phyloP scores from a whole-genome alignment of 2,329 filamentous ascomycete species.

The Cladosporium cucumerinum region DNA sequence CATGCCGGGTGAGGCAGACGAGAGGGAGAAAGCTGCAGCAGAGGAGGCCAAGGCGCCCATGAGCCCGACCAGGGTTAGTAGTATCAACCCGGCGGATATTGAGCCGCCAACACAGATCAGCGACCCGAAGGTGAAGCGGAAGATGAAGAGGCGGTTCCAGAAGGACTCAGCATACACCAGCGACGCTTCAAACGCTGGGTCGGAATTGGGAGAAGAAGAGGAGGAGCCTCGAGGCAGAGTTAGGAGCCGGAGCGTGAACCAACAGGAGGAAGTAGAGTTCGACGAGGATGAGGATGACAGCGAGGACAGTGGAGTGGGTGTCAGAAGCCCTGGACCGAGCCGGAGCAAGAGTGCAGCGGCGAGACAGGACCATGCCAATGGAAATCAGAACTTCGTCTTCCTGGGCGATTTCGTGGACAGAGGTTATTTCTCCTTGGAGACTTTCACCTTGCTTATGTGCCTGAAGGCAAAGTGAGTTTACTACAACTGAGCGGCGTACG shows the following conservation, averaged over 20 bases:
- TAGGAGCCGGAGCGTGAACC: slow-evolving; percentile 32
- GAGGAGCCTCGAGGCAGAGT: slow-evolving; percentile 40
- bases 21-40: slow-evolving; percentile 26
- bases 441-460: slow-evolving; percentile 69
- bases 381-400: slow-evolving; percentile 69
- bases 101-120: slow-evolving; percentile 88
- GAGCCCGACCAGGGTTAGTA: slow-evolving; percentile 38
- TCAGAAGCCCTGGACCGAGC: slow-evolving; percentile 35
- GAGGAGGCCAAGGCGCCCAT: slow-evolving; percentile 30
- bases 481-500: background rate
- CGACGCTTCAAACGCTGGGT: slow-evolving; percentile 43
- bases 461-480: slow-evolving; percentile 62
- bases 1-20: slow-evolving; percentile 73
- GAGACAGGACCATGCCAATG: slow-evolving; percentile 45
- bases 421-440: slow-evolving; percentile 71
- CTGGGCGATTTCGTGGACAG: slow-evolving; percentile 71
- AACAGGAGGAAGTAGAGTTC: slow-evolving; percentile 42
- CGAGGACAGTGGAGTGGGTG: slow-evolving; percentile 42
- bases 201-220: slow-evolving; percentile 38
- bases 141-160: slow-evolving; percentile 62
- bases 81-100: slow-evolving; percentile 83
- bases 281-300: slow-evolving; percentile 51
- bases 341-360: slow-evolving; percentile 39
- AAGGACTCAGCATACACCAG: slow-evolving; percentile 53
- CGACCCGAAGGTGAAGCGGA: slow-evolving; percentile 81